Conservation (phyloP, 2,329 filamentous ascomycete genomes). For the Colletotrichum scovillei region DNA sequence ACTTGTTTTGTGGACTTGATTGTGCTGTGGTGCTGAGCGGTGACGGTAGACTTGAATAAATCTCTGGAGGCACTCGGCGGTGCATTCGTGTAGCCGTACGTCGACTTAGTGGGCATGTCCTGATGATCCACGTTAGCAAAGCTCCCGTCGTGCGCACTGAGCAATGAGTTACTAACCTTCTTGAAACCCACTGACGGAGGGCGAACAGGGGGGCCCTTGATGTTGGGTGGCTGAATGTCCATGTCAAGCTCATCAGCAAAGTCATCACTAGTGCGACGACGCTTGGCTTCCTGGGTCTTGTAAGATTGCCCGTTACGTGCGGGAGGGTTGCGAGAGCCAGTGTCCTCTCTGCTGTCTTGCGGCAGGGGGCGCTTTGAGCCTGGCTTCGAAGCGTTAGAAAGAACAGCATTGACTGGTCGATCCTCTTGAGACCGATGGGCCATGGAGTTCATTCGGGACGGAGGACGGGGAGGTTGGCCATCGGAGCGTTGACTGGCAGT, state of each 20-base stretch:
- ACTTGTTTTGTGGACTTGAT: constrained; percentile 74
- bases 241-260: constrained; percentile 72
- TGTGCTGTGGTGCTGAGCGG: constrained; percentile 74
- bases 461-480: constrained; percentile 50
- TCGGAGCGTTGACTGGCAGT: constrained; percentile 44
- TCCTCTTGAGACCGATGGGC: constrained; percentile 68
- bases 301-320: constrained; percentile 69
- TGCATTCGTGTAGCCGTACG: constrained; percentile 72
- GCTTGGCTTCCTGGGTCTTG: constrained; percentile 79
- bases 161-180: constrained; percentile 67
- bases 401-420: constrained; percentile 69
- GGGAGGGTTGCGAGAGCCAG: constrained; percentile 57
- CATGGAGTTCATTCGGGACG: constrained; percentile 69
- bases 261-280: constrained; percentile 81
- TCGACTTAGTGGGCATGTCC: constrained; percentile 70
- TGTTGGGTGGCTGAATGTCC: constrained; percentile 66
- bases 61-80: constrained; percentile 65
- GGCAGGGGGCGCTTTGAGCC: constrained; percentile 80
- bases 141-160: neutral
- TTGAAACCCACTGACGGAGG: constrained; percentile 74
- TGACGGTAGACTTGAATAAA: constrained; percentile 75
- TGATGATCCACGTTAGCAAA: constrained; percentile 44
- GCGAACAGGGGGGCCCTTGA: constrained; percentile 87
- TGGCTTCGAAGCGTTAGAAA: constrained; percentile 76
- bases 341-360: constrained; percentile 70